Conservation (phyloP, 495 filamentous ascomycete genomes). For the Darksidea phi region DNA sequence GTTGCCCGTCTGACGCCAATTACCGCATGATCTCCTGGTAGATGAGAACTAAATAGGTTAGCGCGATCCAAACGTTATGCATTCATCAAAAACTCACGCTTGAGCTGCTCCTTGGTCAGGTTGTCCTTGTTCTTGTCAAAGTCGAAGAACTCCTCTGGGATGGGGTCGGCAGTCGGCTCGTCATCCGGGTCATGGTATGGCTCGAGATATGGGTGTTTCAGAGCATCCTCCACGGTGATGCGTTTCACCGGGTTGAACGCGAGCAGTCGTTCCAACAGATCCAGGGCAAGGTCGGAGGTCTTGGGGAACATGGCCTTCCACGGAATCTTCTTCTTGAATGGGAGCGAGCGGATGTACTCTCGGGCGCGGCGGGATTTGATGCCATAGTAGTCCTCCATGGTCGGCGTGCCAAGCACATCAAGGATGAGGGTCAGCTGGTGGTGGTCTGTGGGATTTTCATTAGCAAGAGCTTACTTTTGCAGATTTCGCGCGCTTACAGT, state of each 20-base stretch:
- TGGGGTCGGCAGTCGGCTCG: constrained; percentile 93
- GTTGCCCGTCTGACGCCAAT: background rate
- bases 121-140: constrained; percentile 99
- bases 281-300: constrained; percentile 88
- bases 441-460: constrained; percentile 65
- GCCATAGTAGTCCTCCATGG: constrained; percentile 99
- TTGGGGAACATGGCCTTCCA: constrained; percentile 97
- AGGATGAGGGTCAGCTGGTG: constrained; percentile 97
- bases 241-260: constrained; percentile 99
- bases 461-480: constrained; percentile 24
- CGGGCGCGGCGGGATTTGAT: constrained; percentile 98
- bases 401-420: constrained; percentile 96
- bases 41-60: constrained; percentile 66
- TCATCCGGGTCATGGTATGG: constrained; percentile 99
- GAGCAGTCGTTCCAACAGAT: constrained; percentile 90
- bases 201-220: constrained; percentile 97
- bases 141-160: constrained; percentile 98
- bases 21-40: constrained; percentile 99
- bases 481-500: constrained; percentile 64
- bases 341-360: constrained; percentile 97
- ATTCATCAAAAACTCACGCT: constrained; percentile 55
- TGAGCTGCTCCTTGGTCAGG: constrained; percentile 96
- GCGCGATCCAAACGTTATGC: constrained; percentile 11
- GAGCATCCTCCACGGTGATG: constrained; percentile 94
- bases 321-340: constrained; percentile 99